Evolutionary conservation across 1,139 yeast genomes (phyloP), one percentile per base, ranked within the genome.

Genomic region (Zygosaccharomyces sapae): DNA sequence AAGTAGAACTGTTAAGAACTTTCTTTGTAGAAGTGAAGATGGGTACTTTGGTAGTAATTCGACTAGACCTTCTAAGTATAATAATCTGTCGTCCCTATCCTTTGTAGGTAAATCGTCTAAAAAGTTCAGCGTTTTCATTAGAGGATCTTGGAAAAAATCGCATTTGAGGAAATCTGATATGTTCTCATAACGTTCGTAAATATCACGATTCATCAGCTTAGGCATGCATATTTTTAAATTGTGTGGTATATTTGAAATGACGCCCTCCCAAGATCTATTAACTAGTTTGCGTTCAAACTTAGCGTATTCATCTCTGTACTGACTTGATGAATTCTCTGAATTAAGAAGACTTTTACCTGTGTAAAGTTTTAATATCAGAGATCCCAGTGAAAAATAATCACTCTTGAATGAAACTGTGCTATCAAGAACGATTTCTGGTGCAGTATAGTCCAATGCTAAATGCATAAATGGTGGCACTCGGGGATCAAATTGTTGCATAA

Each of bases 31-130:
- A 49, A 90, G 77, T 5, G 78, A 70, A 22, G 76, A 70, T 1
- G 97, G 97, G 59, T 89, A 87, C 54, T 81, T 81, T 4, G 75
- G 73, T 36, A 88, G 68, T 34, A 86, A 73, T 12, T 71, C 68
- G 10, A 77, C 69, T 45, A 90, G 70, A 0, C 90, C 90, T 48
- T 76, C 74, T 58, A 90, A 71, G 62, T 88, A 89, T 0, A 81
- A 73, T 33, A 77, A 67, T 58, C 84, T 85, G 50, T 89, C 97
- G 10, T 77, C 76, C 2, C 74, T 70, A 1, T 83, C 69, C 55
- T 86, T 84, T 1, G 96, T 87, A 6, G 90, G 79, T 54, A 87
- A 83, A 51, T 87, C 95, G 62, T 90, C 97, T 42, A 90, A 68
- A 58, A 86, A 84, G 66, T 85, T 80, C 73, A 92, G 76, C 2